A percentile compares a stretch with the other conserved stretches of the same genome.
These are phyloP conservation scores for Bolboschoenoplectus hybrid DNA, from an alignment of 202 grass and related monocot species.

Conservation along the genomic window DNA sequence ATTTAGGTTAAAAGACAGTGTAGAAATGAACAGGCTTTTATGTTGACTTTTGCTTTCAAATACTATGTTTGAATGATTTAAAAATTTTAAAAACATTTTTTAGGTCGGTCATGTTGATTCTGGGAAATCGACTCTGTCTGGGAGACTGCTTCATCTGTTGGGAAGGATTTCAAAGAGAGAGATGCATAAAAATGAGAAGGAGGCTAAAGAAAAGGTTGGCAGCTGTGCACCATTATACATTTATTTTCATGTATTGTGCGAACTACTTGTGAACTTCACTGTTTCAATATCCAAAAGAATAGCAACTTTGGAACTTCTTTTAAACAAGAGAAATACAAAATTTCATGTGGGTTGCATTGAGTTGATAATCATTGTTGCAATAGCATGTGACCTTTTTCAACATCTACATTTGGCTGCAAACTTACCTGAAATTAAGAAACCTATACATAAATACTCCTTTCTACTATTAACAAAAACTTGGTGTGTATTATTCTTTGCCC, in stretches of 20 bases:
- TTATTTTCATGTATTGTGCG: not conserved
- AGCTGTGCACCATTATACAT: constrained; percentile 26
- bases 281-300: not conserved
- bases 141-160: constrained; percentile 86
- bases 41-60: constrained; percentile 41
- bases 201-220: constrained; percentile 86
- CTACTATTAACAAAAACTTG: not conserved
- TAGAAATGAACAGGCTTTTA: not conserved
- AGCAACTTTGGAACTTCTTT: not conserved
- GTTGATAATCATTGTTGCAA: not conserved
- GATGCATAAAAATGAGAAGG: constrained; percentile 97
- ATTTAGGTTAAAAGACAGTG: not conserved
- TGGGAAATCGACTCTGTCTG: constrained; percentile 97
- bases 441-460: not conserved
- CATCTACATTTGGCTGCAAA: not conserved
- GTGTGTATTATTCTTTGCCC: constrained; percentile 11
- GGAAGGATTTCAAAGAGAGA: constrained; percentile 93
- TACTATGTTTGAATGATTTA: constrained; percentile 39
- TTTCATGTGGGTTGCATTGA: not conserved
- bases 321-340: not conserved
- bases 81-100: constrained; percentile 25
- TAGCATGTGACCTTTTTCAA: not conserved
- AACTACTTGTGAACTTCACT: constrained; percentile 5
- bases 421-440: not conserved
- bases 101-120: constrained; percentile 98